These are phyloP conservation scores for Viola pubescens DNA, from an alignment of 441 rosid genomes.

Conservation along the genomic window DNA sequence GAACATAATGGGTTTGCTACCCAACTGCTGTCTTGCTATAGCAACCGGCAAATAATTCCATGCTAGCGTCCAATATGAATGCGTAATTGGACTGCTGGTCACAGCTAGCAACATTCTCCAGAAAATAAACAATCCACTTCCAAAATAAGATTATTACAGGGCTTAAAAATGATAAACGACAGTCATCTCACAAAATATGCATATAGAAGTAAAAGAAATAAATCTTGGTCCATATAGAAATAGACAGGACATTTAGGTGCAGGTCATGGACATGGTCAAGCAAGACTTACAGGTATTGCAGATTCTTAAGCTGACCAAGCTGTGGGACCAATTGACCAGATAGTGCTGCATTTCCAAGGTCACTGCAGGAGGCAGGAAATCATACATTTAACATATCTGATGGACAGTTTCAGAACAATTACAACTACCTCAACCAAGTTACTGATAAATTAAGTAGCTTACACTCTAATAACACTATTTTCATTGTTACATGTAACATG, in stretches of 20 bases:
- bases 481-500: slow-evolving; percentile 96
- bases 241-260: background rate
- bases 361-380: slow-evolving; percentile 33
- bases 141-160: too few species aligned
- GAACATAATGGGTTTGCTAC: too few species aligned
- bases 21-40: too few species aligned
- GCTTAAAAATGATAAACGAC: too few species aligned
- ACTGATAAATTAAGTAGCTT: slow-evolving; percentile 19
- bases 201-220: background rate
- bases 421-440: background rate
- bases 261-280: slow-evolving; percentile 2
- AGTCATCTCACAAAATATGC: background rate
- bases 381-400: background rate
- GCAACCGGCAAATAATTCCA: too few species aligned
- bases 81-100: too few species aligned
- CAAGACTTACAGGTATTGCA: slow-evolving; percentile 73
- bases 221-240: background rate
- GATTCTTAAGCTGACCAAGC: slow-evolving; percentile 83
- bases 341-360: slow-evolving; percentile 89
- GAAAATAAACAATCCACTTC: too few species aligned
- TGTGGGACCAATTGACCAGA: slow-evolving; percentile 90
- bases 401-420: background rate
- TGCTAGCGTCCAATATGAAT: too few species aligned
- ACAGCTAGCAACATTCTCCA: too few species aligned
- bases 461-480: slow-evolving; percentile 93